Evolutionary conservation across 192 early-diverging fungal genomes (phyloP).

Genomic region (Pilaira anomala): DNA sequence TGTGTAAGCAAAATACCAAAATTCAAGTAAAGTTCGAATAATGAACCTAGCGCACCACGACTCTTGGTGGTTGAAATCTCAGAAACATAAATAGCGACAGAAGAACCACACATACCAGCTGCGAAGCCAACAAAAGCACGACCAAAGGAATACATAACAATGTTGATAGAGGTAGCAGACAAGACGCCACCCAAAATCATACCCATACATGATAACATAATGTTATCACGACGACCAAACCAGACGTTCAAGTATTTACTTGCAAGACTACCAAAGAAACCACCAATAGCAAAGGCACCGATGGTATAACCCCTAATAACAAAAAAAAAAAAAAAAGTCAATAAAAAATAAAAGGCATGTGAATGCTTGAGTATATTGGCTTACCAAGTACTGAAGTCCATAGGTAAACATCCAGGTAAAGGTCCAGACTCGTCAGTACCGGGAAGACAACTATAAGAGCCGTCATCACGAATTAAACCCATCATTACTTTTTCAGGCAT

Average conservation of each 20-base stretch:
- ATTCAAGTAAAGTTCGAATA: constrained; percentile 78
- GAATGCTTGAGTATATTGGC: too few species aligned
- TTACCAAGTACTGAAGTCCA: constrained; percentile 36
- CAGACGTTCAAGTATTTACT: constrained; percentile 40
- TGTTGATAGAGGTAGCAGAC: constrained; percentile 59
- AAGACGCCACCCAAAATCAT: constrained; percentile 66
- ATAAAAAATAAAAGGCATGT: too few species aligned
- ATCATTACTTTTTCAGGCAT: constrained; percentile 29
- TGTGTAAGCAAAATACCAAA: constrained; percentile 77
- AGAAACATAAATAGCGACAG: constrained; percentile 66
- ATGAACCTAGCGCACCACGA: constrained; percentile 68
- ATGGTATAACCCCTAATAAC: constrained; percentile 44
- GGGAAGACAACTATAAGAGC: constrained; percentile 12
- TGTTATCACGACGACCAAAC: constrained; percentile 50
- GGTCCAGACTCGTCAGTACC: constrained; percentile 8
- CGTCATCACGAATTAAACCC: too few species aligned
- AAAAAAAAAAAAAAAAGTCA: too few species aligned
- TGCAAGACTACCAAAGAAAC: constrained; percentile 53
- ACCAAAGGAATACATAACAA: constrained; percentile 60
- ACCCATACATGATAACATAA: constrained; percentile 65
- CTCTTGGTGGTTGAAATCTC: constrained; percentile 75
- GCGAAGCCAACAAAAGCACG: constrained; percentile 75
- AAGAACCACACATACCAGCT: constrained; percentile 63
- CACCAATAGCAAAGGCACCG: constrained; percentile 51
- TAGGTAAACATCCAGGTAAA: constrained; percentile 37